Evolutionary conservation across 192 early-diverging fungal species (phyloP), one percentile per base, ranked within the genome.

Genomic region (Kappamyces sp.): DNA sequence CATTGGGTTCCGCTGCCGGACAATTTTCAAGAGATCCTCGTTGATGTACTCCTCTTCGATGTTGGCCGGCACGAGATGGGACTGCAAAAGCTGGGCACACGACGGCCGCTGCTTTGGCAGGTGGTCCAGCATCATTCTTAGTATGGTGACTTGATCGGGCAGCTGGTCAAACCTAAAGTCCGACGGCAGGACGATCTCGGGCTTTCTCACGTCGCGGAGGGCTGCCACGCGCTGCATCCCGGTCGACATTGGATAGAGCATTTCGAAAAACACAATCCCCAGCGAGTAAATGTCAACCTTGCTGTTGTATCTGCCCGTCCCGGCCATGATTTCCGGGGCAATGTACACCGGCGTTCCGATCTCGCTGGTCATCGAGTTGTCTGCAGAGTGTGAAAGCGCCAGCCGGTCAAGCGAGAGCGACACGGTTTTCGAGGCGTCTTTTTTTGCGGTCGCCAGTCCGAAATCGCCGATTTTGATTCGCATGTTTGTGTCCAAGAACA

Each of bases 321-420:
- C 66, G 31, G 49, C 33, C 42, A 75, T 32, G 23, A 75, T 55
- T 54, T 76, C 71, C 0, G 84, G 87, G 7, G 93, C 90, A 36
- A 89, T 90, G 66, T 98, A 98, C 12, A 94, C 87, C 0, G 88
- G 85, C 0, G 94, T 98, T 1, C 94, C 94, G 13, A 97, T 83
- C 35, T 91, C 92, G 61, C 47, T 40, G 2, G 65, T 67, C 54
- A 68, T 40, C 40, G 40, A 61, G 47, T 39, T 31, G 50, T 59
- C 57, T 34, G 41, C 46, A 58, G 41, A 46, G 12, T 42, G 42
- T 0, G 40, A 41, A 35, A 55, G 46, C 8, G 37, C 9, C 23
- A 23, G 23, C 49, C 40, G 47, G 51, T 23, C 52, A 53, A 38
- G 55, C 32, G 5, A 8, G 34, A 41, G 39, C 75, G 71, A 10